Base-by-base conservation (phyloP, 1,139 yeast genomes). In the Entelexis sorbosivorans region DNA sequence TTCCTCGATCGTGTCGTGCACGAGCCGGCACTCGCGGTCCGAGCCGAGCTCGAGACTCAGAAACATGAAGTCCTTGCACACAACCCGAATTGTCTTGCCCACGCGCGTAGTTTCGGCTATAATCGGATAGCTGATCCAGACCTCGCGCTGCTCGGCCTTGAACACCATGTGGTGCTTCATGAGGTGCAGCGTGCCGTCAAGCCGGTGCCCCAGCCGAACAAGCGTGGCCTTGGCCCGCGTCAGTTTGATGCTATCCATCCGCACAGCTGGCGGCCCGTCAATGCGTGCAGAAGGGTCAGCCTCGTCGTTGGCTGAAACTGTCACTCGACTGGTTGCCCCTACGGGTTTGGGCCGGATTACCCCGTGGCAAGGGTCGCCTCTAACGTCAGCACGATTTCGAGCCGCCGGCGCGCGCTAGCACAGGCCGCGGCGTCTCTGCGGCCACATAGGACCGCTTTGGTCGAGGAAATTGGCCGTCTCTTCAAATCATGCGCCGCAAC, bases 51-150 rank as follows among this genome's bases (percentile, higher is more conserved):
- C 91, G 61, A 91, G 74, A 20, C 94, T 79, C 52, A 88, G 72
- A 60, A 77, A 84, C n/a, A 91, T 82, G 66, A 87, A 91, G 65
- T 91, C 97, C 58, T 87, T 80, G 63, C 96, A 86, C 44, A 80
- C 76, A 14, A 91, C 66, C 46, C 94, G 76, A 47, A 91, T 71
- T 20, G 56, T 53, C 28, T 53, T 46, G 11, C 52, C 53, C 31
- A 48, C 51, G 40, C 57, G 53, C 33, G 50, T 34, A 13, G 51
- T 40, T 43, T 58, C 59, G 38, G 80, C 83, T 44, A 89, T 81
- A 59, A 89, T 78, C 0, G 97, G 97, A 66, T 89, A 91, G 55
- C 95, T 84, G 34, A 88, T 76, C 98, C 98, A 91, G 22, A 87
- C 76, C 64, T 91, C 97, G 54, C 81, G 61, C 32, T 69, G 35